These are phyloP conservation scores for Sodiomyces alkalinus DNA, from an alignment of 2,329 filamentous ascomycete species.

Conservation along the genomic window DNA sequence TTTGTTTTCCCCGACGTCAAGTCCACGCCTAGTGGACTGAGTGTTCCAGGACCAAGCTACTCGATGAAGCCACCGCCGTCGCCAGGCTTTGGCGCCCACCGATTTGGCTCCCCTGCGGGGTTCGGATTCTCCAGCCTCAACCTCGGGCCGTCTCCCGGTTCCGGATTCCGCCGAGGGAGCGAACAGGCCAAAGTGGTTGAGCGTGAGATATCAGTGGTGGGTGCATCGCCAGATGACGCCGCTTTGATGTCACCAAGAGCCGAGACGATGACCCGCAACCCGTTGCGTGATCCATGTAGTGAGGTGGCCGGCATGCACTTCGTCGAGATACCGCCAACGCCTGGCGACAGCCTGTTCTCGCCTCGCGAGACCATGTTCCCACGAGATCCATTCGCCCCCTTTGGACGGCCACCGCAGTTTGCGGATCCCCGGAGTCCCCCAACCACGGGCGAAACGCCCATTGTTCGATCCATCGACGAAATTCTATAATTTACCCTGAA, in stretches of 20 bases:
- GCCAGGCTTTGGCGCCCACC: slow-evolving; percentile 26
- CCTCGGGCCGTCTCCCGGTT: slow-evolving; percentile 10
- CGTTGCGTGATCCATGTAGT: slow-evolving; percentile 34
- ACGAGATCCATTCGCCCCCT: slow-evolving; percentile 34
- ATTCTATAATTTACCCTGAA: no score
- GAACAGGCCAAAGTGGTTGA: no score
- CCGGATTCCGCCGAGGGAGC: slow-evolving; percentile 6
- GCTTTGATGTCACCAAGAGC: slow-evolving; percentile 55
- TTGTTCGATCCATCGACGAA: slow-evolving; percentile 65
- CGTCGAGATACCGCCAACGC: slow-evolving; percentile 34
- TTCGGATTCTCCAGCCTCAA: slow-evolving; percentile 27
- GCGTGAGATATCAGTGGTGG: slow-evolving; percentile 20
- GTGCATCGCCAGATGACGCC: slow-evolving; percentile 28
- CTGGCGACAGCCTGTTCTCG: slow-evolving; percentile 37
- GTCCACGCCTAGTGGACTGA: slow-evolving; percentile 3
- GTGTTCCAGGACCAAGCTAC: not conserved
- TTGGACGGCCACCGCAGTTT: slow-evolving; percentile 33
- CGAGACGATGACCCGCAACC: slow-evolving; percentile 58
- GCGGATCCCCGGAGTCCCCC: slow-evolving; percentile 61
- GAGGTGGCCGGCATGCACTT: slow-evolving; percentile 34
- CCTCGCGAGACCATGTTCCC: slow-evolving; percentile 37
- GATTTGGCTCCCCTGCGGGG: slow-evolving; percentile 21
- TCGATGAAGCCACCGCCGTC: slow-evolving; percentile 23
- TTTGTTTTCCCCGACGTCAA: no score
- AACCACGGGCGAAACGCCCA: slow-evolving; percentile 58